phyloP scores from a whole-genome alignment of 2,329 filamentous ascomycete species.

The Claviceps sp. region DNA sequence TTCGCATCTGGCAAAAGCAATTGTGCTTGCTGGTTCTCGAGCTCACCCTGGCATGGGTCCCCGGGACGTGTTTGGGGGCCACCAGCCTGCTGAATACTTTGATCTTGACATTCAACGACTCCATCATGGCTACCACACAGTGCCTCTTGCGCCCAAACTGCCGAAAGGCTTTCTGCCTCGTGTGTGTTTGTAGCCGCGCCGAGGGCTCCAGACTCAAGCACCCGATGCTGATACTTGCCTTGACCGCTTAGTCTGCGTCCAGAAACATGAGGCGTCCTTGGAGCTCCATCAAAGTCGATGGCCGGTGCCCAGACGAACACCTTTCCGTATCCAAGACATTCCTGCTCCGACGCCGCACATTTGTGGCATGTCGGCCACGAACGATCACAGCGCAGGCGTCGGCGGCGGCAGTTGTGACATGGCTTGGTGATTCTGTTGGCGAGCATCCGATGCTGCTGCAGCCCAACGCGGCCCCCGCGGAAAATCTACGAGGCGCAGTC shows the following conservation, averaged over 20 bases:
- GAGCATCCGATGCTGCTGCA: slow-evolving; percentile 13
- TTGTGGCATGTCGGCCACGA: slow-evolving; percentile 47
- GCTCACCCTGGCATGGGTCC: not conserved
- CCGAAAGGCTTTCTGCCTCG: not conserved
- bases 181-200: not conserved
- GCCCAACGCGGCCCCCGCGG: not conserved
- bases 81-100: not conserved
- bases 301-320: slow-evolving; percentile 46
- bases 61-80: not conserved
- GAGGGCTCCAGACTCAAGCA: not conserved
- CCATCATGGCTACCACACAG: not conserved
- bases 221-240: not conserved
- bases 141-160: not conserved
- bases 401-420: slow-evolving; percentile 50
- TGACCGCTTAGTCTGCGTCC: slow-evolving; percentile 3
- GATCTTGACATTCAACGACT: not conserved
- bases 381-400: slow-evolving; percentile 47
- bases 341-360: slow-evolving; percentile 39
- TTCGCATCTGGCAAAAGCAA: not conserved
- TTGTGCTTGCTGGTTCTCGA: not conserved
- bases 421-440: slow-evolving; percentile 26
- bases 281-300: slow-evolving; percentile 35
- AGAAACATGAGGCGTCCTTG: slow-evolving; percentile 19
- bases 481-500: not conserved
- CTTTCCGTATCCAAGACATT: slow-evolving; percentile 49